phyloP scores from a whole-genome alignment of 1,139 yeast genomes.

The Lodderomyces oxycetoniae region DNA sequence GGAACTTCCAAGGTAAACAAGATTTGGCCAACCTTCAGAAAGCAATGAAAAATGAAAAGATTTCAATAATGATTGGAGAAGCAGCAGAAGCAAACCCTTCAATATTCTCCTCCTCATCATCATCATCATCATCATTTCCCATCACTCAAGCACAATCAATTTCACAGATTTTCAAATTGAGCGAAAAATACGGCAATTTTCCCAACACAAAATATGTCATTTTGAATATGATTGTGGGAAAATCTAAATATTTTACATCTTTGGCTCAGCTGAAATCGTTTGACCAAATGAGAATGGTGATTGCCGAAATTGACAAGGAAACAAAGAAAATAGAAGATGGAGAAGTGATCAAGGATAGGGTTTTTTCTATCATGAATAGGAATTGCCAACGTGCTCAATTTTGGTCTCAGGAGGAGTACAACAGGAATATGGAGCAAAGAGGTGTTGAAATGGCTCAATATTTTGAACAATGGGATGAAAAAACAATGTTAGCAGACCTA shows the following conservation, averaged over 20 bases:
- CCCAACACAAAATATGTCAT: slow-evolving; percentile 80
- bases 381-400: slow-evolving; percentile 29
- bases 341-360: slow-evolving; percentile 14
- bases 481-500: slow-evolving; percentile 11
- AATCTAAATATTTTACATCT: slow-evolving; percentile 53
- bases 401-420: slow-evolving; percentile 12
- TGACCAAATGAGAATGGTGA: slow-evolving; percentile 42
- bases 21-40: slow-evolving; percentile 55
- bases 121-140: slow-evolving; percentile 12
- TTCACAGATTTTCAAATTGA: slow-evolving; percentile 44
- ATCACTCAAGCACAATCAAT: slow-evolving; percentile 51
- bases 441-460: slow-evolving; percentile 7
- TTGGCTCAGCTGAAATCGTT: slow-evolving; percentile 54
- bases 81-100: slow-evolving; percentile 85
- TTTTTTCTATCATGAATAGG: slow-evolving; percentile 26
- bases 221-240: slow-evolving; percentile 76
- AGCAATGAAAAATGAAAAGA: slow-evolving; percentile 44
- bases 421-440: slow-evolving; percentile 8
- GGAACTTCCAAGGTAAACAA: slow-evolving; percentile 54
- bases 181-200: slow-evolving; percentile 53
- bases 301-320: slow-evolving; percentile 24
- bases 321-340: slow-evolving; percentile 9
- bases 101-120: slow-evolving; percentile 40
- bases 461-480: slow-evolving; percentile 11
- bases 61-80: slow-evolving; percentile 93